Base-by-base conservation (phyloP, 1,284 basidiomycete genomes). In the Amylostereum areolatum region DNA sequence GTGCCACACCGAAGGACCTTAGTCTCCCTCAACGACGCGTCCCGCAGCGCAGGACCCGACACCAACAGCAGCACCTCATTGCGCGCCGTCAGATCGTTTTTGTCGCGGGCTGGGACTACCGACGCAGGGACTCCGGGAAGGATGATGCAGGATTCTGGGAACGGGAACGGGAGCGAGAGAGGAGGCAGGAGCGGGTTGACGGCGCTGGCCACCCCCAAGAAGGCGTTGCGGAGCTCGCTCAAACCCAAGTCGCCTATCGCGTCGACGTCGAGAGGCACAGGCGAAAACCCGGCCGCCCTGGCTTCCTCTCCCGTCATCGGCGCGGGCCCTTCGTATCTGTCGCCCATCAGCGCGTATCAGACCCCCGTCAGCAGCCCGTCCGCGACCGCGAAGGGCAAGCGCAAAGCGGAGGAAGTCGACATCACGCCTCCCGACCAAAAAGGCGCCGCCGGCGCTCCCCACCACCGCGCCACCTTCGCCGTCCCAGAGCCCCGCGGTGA, bases 371-470 rank as follows among this genome's bases (percentile, higher is more conserved):
- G 18, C 18, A 18, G 18, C 18, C 55, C 9, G 27, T 6, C 25
- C 50, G 55, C 12, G 18, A 52, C 24, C 7, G 29, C 46, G 10
- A 73, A 68, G 59, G 74, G 74, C n/a, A 77, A 77, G 55, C 67
- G 74, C 43, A 77, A 77, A 57, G 75, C 74, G 29, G 74, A 77
- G 42, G 74, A 78, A 36, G 53, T 74, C 25, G 73, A 75, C 46
- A 47, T 67, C 32, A 77, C 74, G 4, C 73, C 74, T 27, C 74
- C 74, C n/a, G 74, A 77, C 52, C 67, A 64, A 52, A 74, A 67
- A 57, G 43, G 18, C 18, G 18, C 18, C 18, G 18, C 18, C 18
- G 18, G 18, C 18, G 18, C 18, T 18, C 18, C 53, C 11, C 57
- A 44, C 3, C 61, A 65, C 45, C 52, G 52, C 37, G 55, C 56